Evolutionary conservation across 257 asterid genomes (phyloP).

Genomic region (Haberlea rhodopensis): DNA sequence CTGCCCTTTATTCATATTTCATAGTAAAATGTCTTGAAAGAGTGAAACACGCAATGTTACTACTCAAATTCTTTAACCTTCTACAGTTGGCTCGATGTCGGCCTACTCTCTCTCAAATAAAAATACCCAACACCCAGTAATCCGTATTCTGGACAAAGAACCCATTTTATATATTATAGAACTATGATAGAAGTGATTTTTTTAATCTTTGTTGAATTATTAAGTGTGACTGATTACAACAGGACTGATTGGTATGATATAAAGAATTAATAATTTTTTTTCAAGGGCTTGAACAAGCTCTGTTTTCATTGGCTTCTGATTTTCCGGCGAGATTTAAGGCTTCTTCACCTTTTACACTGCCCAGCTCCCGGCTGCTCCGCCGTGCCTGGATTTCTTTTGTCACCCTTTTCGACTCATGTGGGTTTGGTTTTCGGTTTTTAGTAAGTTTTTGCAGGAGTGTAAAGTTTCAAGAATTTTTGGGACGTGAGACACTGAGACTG

Average conservation of each 20-base stretch:
- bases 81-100: too few relatives aligned
- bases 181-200: constrained; percentile 22
- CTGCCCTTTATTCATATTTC: too few relatives aligned
- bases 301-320: constrained; percentile 40
- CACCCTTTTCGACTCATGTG: constrained; percentile 20
- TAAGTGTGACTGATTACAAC: background rate
- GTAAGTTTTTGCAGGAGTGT: constrained; percentile 26
- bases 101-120: constrained; percentile 30
- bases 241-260: background rate
- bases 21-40: too few relatives aligned
- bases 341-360: constrained; percentile 38
- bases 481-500: constrained; percentile 17
- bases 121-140: constrained; percentile 18
- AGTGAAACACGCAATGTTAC: constrained; percentile 52
- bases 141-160: constrained; percentile 2
- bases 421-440: constrained; percentile 35
- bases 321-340: constrained; percentile 66
- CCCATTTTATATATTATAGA: background rate
- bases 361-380: constrained; percentile 44
- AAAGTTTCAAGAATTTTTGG: constrained; percentile 20
- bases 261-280: constrained; percentile 18
- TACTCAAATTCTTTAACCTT: constrained; percentile 34
- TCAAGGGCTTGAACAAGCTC: constrained; percentile 39
- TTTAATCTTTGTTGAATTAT: background rate
- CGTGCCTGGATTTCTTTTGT: constrained; percentile 24